phyloP scores from a whole-genome alignment of 805 yeast genomes.

The Metschnikowia shivogae region DNA sequence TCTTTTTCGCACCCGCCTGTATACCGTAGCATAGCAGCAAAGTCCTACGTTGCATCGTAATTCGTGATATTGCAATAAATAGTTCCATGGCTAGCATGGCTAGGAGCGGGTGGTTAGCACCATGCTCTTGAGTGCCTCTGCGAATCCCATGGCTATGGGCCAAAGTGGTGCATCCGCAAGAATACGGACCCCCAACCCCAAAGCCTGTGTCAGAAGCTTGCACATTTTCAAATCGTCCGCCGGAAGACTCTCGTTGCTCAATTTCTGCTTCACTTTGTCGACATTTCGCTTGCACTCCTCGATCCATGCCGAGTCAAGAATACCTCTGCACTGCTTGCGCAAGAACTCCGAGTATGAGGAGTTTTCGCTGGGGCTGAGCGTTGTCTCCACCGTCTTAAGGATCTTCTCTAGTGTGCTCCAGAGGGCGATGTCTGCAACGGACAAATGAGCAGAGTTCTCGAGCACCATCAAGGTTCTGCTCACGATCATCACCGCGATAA shows the following conservation, averaged over 20 bases:
- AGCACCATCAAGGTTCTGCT: slow-evolving; percentile 58
- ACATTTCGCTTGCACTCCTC: slow-evolving; percentile 12
- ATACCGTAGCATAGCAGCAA: too few relatives aligned
- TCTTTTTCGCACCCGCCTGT: neutral
- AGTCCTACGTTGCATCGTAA: too few relatives aligned
- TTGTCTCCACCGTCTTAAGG: slow-evolving; percentile 56
- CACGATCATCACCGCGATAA: slow-evolving; percentile 56
- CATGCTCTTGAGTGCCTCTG: slow-evolving; percentile 71
- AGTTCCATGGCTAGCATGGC: neutral
- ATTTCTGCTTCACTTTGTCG: slow-evolving; percentile 3
- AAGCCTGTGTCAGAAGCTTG: slow-evolving; percentile 51
- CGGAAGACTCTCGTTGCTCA: slow-evolving; percentile 13
- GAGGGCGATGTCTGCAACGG: slow-evolving; percentile 49
- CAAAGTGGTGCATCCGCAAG: slow-evolving; percentile 83
- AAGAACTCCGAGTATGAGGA: slow-evolving; percentile 57
- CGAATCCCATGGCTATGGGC: slow-evolving; percentile 77
- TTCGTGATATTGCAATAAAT: slow-evolving; percentile 3
- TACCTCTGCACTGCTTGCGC: slow-evolving; percentile 56
- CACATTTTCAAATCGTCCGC: slow-evolving; percentile 37
- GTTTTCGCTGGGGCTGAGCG: slow-evolving; percentile 49
- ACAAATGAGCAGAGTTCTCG: slow-evolving; percentile 36
- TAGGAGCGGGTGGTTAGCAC: slow-evolving; percentile 9
- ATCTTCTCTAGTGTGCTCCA: slow-evolving; percentile 64
- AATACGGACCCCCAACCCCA: slow-evolving; percentile 70
- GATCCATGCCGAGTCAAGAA: slow-evolving; percentile 36